phyloP scores from a whole-genome alignment of 106 monocot species.

The Allium sativum region DNA sequence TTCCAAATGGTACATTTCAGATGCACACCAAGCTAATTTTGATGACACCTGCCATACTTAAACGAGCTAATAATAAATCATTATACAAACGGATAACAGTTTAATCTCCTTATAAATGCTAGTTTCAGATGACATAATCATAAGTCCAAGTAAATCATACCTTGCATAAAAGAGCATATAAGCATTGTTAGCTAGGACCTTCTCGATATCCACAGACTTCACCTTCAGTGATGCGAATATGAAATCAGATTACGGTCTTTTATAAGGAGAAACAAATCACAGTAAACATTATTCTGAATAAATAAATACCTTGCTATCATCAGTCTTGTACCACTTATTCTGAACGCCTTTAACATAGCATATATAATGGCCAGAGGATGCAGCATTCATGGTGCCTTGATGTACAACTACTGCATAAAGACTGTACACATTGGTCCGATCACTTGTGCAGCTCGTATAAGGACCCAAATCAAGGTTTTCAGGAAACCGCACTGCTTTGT shows the following conservation, averaged over 20 bases:
- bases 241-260: neutral
- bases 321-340: conserved; percentile 73
- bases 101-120: neutral
- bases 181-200: conserved; percentile 42
- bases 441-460: conserved; percentile 57
- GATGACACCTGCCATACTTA: too few relatives aligned
- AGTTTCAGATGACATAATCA: too few relatives aligned
- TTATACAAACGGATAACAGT: neutral
- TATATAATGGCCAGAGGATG: conserved; percentile 90
- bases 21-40: too few relatives aligned
- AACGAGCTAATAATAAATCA: too few relatives aligned
- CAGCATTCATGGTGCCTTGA: conserved; percentile 67
- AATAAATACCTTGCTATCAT: conserved; percentile 67
- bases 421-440: conserved; percentile 57
- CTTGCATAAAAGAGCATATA: conserved; percentile 71
- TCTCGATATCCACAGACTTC: conserved; percentile 47
- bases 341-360: conserved; percentile 66
- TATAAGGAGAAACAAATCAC: neutral
- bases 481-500: conserved; percentile 67
- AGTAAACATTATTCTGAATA: neutral
- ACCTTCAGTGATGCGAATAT: conserved; percentile 18
- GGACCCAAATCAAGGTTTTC: conserved; percentile 52
- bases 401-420: conserved; percentile 94
- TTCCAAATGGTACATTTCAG: too few relatives aligned
- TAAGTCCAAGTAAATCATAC: conserved; percentile 8